A percentile compares a stretch with the other conserved stretches of the same genome.
These are phyloP conservation scores for Agroathelia rolfsii DNA, from an alignment of 1,284 basidiomycete species.

Conservation along the genomic window DNA sequence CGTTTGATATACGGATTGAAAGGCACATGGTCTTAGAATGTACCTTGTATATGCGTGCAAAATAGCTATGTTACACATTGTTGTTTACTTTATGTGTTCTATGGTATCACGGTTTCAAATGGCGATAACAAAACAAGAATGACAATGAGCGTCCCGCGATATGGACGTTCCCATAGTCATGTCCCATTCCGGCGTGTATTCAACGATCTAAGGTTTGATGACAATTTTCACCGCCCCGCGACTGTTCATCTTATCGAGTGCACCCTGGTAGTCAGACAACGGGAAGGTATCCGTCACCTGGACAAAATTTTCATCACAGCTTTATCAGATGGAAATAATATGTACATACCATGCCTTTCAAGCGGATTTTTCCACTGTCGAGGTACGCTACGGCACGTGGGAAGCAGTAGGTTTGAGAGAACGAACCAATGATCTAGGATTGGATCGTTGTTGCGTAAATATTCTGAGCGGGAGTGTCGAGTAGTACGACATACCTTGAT, in stretches of 20 bases:
- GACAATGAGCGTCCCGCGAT: too few relatives aligned
- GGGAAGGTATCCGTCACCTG: conserved; percentile 43
- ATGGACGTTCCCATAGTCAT: too few relatives aligned
- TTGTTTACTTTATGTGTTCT: too few relatives aligned
- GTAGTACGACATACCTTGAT: conserved; percentile 22
- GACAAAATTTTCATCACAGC: background rate
- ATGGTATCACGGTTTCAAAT: too few relatives aligned
- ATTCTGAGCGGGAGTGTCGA: background rate
- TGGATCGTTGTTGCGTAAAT: background rate
- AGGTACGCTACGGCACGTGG: conserved; percentile 52
- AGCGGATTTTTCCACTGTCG: conserved; percentile 48
- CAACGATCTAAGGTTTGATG: conserved; percentile 20
- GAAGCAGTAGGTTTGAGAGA: conserved; percentile 54
- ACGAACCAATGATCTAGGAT: conserved; percentile 45
- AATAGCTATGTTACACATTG: too few relatives aligned
- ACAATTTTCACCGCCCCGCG: conserved; percentile 30
- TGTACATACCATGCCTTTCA: conserved; percentile 43
- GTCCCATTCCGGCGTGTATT: too few relatives aligned
- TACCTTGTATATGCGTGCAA: too few relatives aligned
- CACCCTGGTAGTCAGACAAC: conserved; percentile 46
- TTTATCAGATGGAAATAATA: background rate
- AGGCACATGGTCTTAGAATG: too few relatives aligned
- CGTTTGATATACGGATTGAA: too few relatives aligned
- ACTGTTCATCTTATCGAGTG: conserved; percentile 51
- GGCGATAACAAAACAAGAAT: too few relatives aligned